Conservation (phyloP, 1,284 basidiomycete genomes). For the Sparassis latifolia region DNA sequence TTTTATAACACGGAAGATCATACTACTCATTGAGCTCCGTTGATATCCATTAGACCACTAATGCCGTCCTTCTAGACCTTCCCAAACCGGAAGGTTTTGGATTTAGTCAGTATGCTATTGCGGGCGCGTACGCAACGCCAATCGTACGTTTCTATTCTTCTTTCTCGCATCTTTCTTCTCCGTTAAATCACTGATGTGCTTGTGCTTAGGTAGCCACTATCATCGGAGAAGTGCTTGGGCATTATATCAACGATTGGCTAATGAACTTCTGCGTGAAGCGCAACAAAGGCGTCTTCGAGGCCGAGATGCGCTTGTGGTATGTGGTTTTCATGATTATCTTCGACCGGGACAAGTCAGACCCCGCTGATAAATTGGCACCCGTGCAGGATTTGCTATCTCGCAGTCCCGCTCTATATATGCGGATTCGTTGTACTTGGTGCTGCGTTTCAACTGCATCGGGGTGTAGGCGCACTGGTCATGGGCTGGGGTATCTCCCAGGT, state of each 20-base stretch:
- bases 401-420: slow-evolving; percentile 53
- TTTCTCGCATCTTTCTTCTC: background rate
- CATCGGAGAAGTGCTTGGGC: slow-evolving; percentile 63
- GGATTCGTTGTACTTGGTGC: slow-evolving; percentile 60
- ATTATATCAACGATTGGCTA: slow-evolving; percentile 64
- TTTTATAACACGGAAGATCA: background rate
- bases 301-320: slow-evolving; percentile 63
- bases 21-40: background rate
- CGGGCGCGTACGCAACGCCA: slow-evolving; percentile 58
- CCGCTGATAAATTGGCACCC: background rate
- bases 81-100: slow-evolving; percentile 56
- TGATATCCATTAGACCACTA: slow-evolving; percentile 45
- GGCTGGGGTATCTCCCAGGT: slow-evolving; percentile 63
- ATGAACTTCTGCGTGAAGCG: slow-evolving; percentile 49
- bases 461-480: slow-evolving; percentile 49
- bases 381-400: slow-evolving; percentile 57
- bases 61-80: slow-evolving; percentile 58
- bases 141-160: slow-evolving; percentile 35
- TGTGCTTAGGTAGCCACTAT: slow-evolving; percentile 46
- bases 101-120: slow-evolving; percentile 43
- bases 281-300: slow-evolving; percentile 65
- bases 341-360: background rate
- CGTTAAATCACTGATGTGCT: background rate
- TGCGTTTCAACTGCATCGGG: slow-evolving; percentile 50
- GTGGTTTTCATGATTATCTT: background rate